Evolutionary conservation across 306 rosid genomes (phyloP), one percentile per base, ranked within the genome.

Genomic region (Aeschynomene evenia): DNA sequence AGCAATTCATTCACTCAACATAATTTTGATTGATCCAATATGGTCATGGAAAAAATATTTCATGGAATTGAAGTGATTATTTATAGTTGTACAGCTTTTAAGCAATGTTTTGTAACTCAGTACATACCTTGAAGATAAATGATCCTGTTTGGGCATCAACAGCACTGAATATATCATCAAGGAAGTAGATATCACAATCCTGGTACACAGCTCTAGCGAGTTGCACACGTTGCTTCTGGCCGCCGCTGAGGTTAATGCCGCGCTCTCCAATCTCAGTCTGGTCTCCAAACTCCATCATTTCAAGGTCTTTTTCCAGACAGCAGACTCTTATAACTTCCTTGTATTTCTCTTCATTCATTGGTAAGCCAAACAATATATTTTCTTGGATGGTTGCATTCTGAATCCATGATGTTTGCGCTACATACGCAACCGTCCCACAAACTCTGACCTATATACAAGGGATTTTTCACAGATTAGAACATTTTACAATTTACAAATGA

Each of bases 121-220:
- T 16, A 28, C 46, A 40, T 77, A 84, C 97, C 97, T 91, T 91
- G 36, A 91, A 91, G 64, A 91, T 85, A 63, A 75, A 91, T 46
- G 96, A 87, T 48, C 97, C 97, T 18, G 97, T 89, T 70, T 91
- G 90, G 65, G 97, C 96, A 80, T 91, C 97, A 77, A 91, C 97
- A 54, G 97, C 97, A 68, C 97, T 91, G 72, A 91, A 91, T 23
- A 91, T 81, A 50, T 91, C 97, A 53, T 91, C 97, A 55, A 91
- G 96, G 70, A 91, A 88, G 81, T 91, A 91, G 60, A 87, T 84
- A 70, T 91, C 96, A 67, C 85, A 80, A 73, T 91, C 89, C 21
- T 91, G 97, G 73, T 86, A 91, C 12, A 89, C 91, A 66, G 96
- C 96, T 80, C 97, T 74, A 21, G 97, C 96, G 59, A 91, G 96